Base-by-base conservation (phyloP, 192 early-diverging fungal genomes). In the Mortierella hygrophila region DNA sequence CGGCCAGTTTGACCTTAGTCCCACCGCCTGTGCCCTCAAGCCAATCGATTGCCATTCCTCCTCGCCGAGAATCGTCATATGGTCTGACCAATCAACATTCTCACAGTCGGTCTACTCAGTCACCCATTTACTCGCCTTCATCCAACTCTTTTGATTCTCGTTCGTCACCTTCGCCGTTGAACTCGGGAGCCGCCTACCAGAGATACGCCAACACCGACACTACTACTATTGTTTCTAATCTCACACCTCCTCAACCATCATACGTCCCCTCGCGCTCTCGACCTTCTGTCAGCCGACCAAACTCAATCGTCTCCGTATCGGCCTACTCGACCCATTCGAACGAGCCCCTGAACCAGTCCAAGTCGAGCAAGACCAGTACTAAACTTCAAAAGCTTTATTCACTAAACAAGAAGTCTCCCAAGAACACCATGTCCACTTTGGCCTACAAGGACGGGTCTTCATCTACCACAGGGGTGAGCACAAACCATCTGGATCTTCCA, bases 321-420 rank as follows among this genome's bases (percentile, higher is more conserved):
- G 68, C 47, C 21, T 60, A 52, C 23, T 78, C 76, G 26, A 78
- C 76, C 7, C 47, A 52, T n/a, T 78, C 76, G 68, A 78, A 78
- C 76, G 76, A 78, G 15, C 76, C 76, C 42, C 32, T 78, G 35
- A 38, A 68, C 10, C 76, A 65, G 21, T 44, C 42, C 10, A 65
- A 65, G 60, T 32, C 26, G 8, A 23, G 1, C 60, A 32, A 32
- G 26, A 65, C n/a, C 13, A 65, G 11, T 29, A 65, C 26, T 13
- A 15, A 26, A 3, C 29, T 35, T 15, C 60, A 65, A 65, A 65
- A 16, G 60, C 29, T 65, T 65, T 65, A 65, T 29, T 65, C 60
- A n/a, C 26, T 65, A 29, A 26, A 9, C 60, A 65, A 65, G 32
- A 65, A 13, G 60, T 65, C 60, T 13, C 15, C 60, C 4, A 7